These are phyloP conservation scores for Bolboschoenus planiculmis DNA, from an alignment of 176 grass and related monocot species.

Conservation along the genomic window DNA sequence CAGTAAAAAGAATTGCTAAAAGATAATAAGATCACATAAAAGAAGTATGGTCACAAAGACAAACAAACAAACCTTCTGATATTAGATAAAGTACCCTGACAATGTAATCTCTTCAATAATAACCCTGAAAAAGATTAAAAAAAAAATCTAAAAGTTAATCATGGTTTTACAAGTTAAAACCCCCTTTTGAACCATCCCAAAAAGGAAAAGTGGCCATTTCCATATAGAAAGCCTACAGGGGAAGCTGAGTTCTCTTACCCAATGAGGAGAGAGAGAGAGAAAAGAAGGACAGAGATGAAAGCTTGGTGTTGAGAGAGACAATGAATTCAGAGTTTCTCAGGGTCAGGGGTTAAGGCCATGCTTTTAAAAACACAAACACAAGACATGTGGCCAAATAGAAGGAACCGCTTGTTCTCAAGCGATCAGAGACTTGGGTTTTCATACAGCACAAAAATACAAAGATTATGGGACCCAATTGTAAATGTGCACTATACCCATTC, in stretches of 20 bases:
- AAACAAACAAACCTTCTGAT: conserved; percentile 8
- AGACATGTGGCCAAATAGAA: conserved; percentile 30
- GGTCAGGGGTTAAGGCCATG: conserved; percentile 32
- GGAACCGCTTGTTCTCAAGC: conserved; percentile 34
- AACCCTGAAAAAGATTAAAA: conserved; percentile 8
- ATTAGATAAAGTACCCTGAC: not conserved
- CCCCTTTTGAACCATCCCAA: conserved; percentile 21
- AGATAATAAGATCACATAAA: not conserved
- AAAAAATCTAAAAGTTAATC: not conserved
- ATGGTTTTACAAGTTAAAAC: not conserved
- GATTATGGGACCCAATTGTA: conserved; percentile 26
- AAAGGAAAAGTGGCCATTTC: conserved; percentile 54
- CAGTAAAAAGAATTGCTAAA: not conserved
- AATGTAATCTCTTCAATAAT: not conserved
- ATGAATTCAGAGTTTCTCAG: conserved; percentile 31
- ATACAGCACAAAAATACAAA: conserved; percentile 34
- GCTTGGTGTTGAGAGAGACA: conserved; percentile 8
- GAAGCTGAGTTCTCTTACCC: conserved; percentile 18
- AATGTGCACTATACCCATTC: conserved; percentile 23
- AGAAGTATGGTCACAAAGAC: not conserved
- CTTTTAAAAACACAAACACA: conserved; percentile 26
- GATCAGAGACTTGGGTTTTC: conserved; percentile 36
- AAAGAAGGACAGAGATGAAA: conserved; percentile 24
- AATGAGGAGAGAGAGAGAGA: conserved; percentile 25
- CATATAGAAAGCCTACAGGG: conserved; percentile 50